Conservation (phyloP, 2,329 filamentous ascomycete species). For the Ophiocordyceps camponoti-saundersi region DNA sequence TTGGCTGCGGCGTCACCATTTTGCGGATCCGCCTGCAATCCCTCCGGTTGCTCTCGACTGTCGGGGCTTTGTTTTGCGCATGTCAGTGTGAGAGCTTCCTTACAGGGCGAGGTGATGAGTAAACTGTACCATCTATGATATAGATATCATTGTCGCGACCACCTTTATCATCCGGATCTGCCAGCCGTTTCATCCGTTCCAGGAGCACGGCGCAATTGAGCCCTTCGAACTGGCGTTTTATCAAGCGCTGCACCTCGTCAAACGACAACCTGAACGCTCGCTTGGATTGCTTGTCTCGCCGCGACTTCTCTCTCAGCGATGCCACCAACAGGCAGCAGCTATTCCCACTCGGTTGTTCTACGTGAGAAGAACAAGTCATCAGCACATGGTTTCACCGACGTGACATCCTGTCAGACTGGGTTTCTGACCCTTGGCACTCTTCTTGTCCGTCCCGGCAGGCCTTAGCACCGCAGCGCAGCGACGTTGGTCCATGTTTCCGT, state of each 20-base stretch:
- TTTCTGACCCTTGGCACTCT: background rate
- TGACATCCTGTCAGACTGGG: background rate
- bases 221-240: background rate
- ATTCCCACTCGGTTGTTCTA: background rate
- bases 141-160: background rate
- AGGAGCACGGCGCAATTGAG: background rate
- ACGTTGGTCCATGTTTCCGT: background rate
- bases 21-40: background rate
- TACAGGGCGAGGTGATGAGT: no score
- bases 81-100: background rate
- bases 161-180: background rate
- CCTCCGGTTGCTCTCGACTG: background rate
- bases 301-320: background rate
- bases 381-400: background rate
- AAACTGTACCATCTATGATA: background rate
- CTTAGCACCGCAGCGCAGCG: background rate
- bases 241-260: background rate
- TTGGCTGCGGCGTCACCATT: background rate
- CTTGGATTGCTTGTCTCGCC: background rate
- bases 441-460: background rate
- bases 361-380: background rate
- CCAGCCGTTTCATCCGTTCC: background rate
- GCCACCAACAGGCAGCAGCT: background rate
- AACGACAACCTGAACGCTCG: background rate
- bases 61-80: background rate